Conservation (phyloP, 805 yeast species). For the Spathaspora girioi region DNA sequence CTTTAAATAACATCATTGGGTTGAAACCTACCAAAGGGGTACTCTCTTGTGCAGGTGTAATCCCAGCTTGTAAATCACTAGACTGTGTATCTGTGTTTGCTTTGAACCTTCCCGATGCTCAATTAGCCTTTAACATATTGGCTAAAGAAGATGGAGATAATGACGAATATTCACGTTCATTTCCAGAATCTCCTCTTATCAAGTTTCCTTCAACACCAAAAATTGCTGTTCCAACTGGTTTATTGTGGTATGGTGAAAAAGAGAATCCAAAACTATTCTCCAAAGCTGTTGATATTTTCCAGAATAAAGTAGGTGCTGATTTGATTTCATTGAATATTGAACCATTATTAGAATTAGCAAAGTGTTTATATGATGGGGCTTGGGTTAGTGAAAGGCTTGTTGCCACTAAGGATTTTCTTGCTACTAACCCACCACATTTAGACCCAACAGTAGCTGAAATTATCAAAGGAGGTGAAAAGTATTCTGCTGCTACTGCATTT, state of each 20-base stretch:
- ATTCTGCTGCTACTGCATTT: constrained; percentile 79
- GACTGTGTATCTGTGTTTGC: constrained; percentile 91
- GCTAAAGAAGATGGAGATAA: constrained; percentile 63
- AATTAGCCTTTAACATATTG: constrained; percentile 64
- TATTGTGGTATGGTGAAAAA: constrained; percentile 78
- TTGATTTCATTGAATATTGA: constrained; percentile 66
- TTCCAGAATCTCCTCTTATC: constrained; percentile 64
- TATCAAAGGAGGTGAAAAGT: constrained; percentile 72
- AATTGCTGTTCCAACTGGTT: constrained; percentile 71
- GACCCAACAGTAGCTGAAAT: constrained; percentile 83
- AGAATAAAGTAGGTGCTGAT: constrained; percentile 44
- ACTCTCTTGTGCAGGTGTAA: constrained; percentile 86
- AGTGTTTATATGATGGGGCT: constrained; percentile 92
- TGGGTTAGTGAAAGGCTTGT: constrained; percentile 97
- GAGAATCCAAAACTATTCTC: constrained; percentile 71
- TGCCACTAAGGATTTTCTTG: constrained; percentile 71
- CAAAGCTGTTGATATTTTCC: constrained; percentile 49
- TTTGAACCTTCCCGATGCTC: constrained; percentile 77
- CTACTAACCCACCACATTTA: constrained; percentile 63
- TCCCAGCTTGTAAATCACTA: constrained; percentile 93
- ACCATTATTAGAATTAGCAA: constrained; percentile 76
- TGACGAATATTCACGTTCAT: constrained; percentile 77
- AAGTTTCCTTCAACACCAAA: constrained; percentile 57
- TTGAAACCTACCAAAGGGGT: constrained; percentile 90
- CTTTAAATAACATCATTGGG: constrained; percentile 85